Evolutionary conservation across 192 early-diverging fungal genomes (phyloP).

Genomic region (Endogone sp.): DNA sequence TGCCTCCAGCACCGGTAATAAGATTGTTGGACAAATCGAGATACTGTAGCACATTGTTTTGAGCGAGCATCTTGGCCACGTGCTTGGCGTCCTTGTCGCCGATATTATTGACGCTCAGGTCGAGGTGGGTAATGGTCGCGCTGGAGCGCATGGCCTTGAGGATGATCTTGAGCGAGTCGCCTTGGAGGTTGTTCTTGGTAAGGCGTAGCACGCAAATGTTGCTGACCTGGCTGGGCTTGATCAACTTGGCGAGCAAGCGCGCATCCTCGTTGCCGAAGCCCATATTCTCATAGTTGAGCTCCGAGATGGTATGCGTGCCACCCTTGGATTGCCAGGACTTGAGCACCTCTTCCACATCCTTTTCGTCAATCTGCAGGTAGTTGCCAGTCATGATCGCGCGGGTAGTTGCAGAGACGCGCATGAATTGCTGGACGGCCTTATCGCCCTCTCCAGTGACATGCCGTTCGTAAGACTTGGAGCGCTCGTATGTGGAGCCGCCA

Average conservation of each 20-base stretch:
- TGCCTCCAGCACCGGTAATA: slow-evolving; percentile 24
- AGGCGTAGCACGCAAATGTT: slow-evolving; percentile 33
- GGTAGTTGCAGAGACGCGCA: not conserved
- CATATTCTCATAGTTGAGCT: not conserved
- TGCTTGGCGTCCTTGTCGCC: slow-evolving; percentile 40
- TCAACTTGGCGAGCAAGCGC: slow-evolving; percentile 30
- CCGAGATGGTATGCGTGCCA: not conserved
- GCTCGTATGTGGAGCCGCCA: not conserved
- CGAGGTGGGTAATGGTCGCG: slow-evolving; percentile 27
- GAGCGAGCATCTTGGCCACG: slow-evolving; percentile 23
- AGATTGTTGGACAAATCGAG: slow-evolving; percentile 35
- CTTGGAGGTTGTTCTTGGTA: slow-evolving; percentile 31
- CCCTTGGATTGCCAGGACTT: not conserved
- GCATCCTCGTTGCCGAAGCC: slow-evolving; percentile 18
- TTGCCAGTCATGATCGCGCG: not conserved
- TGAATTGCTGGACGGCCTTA: not conserved
- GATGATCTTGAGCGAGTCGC: slow-evolving; percentile 29
- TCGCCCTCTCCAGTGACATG: not conserved
- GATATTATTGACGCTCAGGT: slow-evolving; percentile 32
- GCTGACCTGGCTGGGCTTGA: slow-evolving; percentile 26
- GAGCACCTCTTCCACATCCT: not conserved
- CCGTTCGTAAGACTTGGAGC: not conserved
- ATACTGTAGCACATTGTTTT: slow-evolving; percentile 21
- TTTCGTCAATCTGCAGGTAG: not conserved
- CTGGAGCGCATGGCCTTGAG: slow-evolving; percentile 37